Evolutionary conservation across 106 monocot species (phyloP).

Genomic region (Chionographis japonica): DNA sequence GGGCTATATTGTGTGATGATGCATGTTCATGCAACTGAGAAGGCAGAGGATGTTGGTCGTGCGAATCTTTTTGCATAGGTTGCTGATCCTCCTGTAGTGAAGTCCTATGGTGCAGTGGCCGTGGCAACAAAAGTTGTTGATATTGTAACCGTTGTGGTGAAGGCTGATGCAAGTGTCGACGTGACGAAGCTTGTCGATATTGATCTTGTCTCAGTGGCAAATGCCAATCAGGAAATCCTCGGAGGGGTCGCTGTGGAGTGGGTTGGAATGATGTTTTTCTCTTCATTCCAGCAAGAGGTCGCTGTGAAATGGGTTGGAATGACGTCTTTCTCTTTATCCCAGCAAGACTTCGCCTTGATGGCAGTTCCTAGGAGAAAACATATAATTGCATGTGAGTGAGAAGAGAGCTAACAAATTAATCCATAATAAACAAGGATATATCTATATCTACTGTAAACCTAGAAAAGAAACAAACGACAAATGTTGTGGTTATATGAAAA

Average conservation of each 20-base stretch:
- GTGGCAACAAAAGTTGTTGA: too few species aligned
- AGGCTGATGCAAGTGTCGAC: too few species aligned
- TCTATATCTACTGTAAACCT: too few species aligned
- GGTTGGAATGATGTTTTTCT: not conserved
- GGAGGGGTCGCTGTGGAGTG: not conserved
- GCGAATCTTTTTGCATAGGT: not conserved
- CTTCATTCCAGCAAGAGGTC: not conserved
- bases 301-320: not conserved
- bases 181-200: not conserved
- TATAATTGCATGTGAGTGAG: too few species aligned
- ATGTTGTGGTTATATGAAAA: too few species aligned
- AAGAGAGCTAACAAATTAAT: too few species aligned
- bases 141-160: too few species aligned
- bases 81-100: not conserved
- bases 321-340: not conserved
- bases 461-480: too few species aligned
- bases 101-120: too few species aligned
- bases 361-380: too few species aligned
- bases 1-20: not conserved
- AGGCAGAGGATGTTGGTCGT: not conserved
- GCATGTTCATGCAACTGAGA: not conserved
- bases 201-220: not conserved
- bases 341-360: too few species aligned
- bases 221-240: not conserved
- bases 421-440: too few species aligned